Evolutionary conservation across 495 filamentous ascomycete genomes (phyloP).

Genomic region (Penicillium roqueforti): DNA sequence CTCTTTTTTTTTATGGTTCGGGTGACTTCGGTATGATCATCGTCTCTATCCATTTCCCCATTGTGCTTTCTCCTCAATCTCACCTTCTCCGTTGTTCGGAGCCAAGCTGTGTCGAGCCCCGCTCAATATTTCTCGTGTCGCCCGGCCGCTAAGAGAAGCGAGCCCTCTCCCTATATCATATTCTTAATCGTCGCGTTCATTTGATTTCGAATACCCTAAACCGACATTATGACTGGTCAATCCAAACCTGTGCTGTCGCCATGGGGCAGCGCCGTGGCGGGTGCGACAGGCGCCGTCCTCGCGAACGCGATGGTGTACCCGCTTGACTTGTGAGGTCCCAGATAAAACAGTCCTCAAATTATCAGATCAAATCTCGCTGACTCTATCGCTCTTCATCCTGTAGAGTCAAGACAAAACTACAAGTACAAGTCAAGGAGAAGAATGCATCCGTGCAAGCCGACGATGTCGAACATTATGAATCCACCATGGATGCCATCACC

Average conservation of each 20-base stretch:
- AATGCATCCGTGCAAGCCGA: conserved; percentile 29
- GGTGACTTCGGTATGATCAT: conserved; percentile 8
- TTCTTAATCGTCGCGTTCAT: conserved; percentile 2
- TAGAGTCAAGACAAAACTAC: conserved; percentile 94
- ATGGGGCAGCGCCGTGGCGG: conserved; percentile 90
- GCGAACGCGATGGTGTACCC: conserved; percentile 97
- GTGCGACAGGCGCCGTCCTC: conserved; percentile 87
- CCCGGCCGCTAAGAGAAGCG: conserved; percentile 6
- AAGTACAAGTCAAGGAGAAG: conserved; percentile 81
- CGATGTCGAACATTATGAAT: conserved; percentile 69
- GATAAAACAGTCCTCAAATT: background rate
- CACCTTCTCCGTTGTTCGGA: background rate
- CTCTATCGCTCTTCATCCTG: background rate
- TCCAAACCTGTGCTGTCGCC: conserved; percentile 83
- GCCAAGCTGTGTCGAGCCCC: conserved; percentile 13
- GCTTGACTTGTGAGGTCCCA: conserved; percentile 71
- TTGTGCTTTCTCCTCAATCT: background rate
- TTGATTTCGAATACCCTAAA: conserved; percentile 2
- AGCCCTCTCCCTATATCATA: conserved; percentile 6
- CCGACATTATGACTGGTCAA: conserved; percentile 63
- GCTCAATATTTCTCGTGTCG: conserved; percentile 24
- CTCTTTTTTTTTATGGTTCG: background rate
- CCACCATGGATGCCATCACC: conserved; percentile 78
- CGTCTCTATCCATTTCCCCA: background rate
- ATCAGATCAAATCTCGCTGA: conserved; percentile 6